Conservation (phyloP, 805 yeast genomes). For the Cyberlindnera mississippiensis region DNA sequence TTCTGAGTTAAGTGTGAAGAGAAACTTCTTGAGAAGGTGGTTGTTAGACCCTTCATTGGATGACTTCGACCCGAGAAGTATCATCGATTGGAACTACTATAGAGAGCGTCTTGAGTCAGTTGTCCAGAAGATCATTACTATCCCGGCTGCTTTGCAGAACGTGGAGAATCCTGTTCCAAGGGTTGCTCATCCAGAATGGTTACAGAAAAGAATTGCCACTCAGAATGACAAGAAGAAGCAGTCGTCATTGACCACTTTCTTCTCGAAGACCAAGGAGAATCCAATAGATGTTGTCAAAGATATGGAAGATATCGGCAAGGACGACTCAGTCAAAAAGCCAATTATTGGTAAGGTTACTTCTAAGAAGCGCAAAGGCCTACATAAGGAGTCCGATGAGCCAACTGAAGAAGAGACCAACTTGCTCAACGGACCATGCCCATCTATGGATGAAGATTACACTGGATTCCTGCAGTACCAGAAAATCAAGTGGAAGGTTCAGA, state of each 20-base stretch:
- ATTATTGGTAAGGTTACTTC: slow-evolving; percentile 36
- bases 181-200: slow-evolving; percentile 93
- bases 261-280: slow-evolving; percentile 42
- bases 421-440: slow-evolving; percentile 55
- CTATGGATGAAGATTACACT: slow-evolving; percentile 60
- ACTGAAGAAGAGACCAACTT: slow-evolving; percentile 50
- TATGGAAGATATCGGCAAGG: slow-evolving; percentile 67
- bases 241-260: slow-evolving; percentile 55
- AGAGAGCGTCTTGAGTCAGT: slow-evolving; percentile 88
- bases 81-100: slow-evolving; percentile 93
- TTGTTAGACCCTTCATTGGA: slow-evolving; percentile 70
- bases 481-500: slow-evolving; percentile 81
- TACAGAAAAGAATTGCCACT: slow-evolving; percentile 55
- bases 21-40: slow-evolving; percentile 81
- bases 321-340: slow-evolving; percentile 25
- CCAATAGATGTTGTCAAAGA: slow-evolving; percentile 48
- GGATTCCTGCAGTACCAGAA: slow-evolving; percentile 74
- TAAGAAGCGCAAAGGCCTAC: slow-evolving; percentile 31
- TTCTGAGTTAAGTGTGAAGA: slow-evolving; percentile 67
- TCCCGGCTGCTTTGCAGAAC: slow-evolving; percentile 94
- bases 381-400: slow-evolving; percentile 29
- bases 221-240: slow-evolving; percentile 72
- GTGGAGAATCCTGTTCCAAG: slow-evolving; percentile 91
- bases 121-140: slow-evolving; percentile 89
- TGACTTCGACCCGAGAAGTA: slow-evolving; percentile 80